A percentile compares a stretch with the other conserved stretches of the same genome.
Evolutionary conservation across 805 yeast genomes (phyloP).

Genomic region (Candida takata): DNA sequence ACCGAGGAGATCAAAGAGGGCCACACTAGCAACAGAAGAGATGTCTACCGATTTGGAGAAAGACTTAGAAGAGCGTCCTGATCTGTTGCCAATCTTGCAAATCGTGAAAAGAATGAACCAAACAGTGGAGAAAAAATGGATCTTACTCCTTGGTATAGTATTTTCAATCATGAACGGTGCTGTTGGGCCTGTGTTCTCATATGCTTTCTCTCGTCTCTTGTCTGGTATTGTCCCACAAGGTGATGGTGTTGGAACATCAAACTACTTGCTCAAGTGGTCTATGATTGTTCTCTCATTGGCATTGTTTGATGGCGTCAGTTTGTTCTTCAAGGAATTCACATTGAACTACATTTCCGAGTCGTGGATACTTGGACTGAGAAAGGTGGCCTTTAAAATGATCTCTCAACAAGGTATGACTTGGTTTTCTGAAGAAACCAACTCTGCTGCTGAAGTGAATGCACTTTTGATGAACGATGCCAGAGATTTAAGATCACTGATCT

Average conservation of each 20-base stretch:
- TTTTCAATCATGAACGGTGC: slow-evolving; percentile 53
- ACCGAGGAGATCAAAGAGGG: slow-evolving; percentile 7
- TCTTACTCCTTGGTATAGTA: slow-evolving; percentile 43
- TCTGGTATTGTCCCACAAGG: slow-evolving; percentile 50
- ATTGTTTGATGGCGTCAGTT: slow-evolving; percentile 48
- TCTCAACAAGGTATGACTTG: slow-evolving; percentile 47
- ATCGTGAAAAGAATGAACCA: slow-evolving; percentile 26
- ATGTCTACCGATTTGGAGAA: slow-evolving; percentile 3
- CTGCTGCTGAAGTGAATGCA: slow-evolving; percentile 51
- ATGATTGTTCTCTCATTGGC: slow-evolving; percentile 57
- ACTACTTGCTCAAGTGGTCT: slow-evolving; percentile 56
- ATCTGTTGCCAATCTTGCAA: slow-evolving; percentile 21
- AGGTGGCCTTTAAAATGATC: slow-evolving; percentile 39
- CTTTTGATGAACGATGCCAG: slow-evolving; percentile 76
- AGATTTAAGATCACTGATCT: slow-evolving; percentile 59
- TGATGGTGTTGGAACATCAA: slow-evolving; percentile 26
- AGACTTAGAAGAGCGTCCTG: slow-evolving; percentile 17
- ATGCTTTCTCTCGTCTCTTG: slow-evolving; percentile 62
- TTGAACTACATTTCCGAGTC: slow-evolving; percentile 57
- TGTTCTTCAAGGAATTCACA: slow-evolving; percentile 42
- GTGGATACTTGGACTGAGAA: slow-evolving; percentile 56
- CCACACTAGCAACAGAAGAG: not conserved
- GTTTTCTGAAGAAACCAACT: slow-evolving; percentile 34
- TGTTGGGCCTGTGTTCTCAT: slow-evolving; percentile 73
- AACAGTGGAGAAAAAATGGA: slow-evolving; percentile 20